Percentiles rank a stretch among this genome's conserved stretches.
Conservation (phyloP, 2,329 filamentous ascomycete genomes). For the Stachybotrys chartarum region DNA sequence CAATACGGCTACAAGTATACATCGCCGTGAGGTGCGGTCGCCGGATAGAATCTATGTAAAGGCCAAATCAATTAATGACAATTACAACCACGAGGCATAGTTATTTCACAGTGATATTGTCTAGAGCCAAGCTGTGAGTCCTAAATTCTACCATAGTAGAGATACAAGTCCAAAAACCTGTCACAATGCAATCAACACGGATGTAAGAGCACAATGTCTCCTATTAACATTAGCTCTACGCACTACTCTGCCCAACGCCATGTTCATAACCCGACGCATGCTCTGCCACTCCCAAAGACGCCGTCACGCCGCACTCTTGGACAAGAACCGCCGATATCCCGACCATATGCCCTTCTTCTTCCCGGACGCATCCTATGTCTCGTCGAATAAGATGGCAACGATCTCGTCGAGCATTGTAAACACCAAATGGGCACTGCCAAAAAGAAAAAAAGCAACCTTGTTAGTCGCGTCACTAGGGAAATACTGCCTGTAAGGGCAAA, state of each 20-base stretch:
- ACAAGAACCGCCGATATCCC: not conserved
- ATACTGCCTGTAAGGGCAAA: not conserved
- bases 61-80: too few species aligned
- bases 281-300: not conserved
- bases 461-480: slow-evolving; percentile 6
- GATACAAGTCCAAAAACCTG: too few species aligned
- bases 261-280: slow-evolving; percentile 18
- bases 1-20: slow-evolving; percentile 40
- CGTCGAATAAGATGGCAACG: slow-evolving; percentile 55
- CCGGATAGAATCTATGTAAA: too few species aligned
- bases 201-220: too few species aligned
- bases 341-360: slow-evolving; percentile 12
- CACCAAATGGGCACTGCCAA: slow-evolving; percentile 53
- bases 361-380: slow-evolving; percentile 16
- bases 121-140: too few species aligned
- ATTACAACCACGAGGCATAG: too few species aligned
- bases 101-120: too few species aligned
- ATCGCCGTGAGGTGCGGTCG: slow-evolving; percentile 24
- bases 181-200: too few species aligned
- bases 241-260: not conserved
- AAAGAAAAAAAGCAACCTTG: not conserved
- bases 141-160: too few species aligned
- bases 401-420: slow-evolving; percentile 69
- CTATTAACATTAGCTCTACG: too few species aligned
- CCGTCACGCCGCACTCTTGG: not conserved